These are phyloP conservation scores for Phytophthora pinifolia DNA, from an alignment of 352 stramenopile species.

Conservation along the genomic window DNA sequence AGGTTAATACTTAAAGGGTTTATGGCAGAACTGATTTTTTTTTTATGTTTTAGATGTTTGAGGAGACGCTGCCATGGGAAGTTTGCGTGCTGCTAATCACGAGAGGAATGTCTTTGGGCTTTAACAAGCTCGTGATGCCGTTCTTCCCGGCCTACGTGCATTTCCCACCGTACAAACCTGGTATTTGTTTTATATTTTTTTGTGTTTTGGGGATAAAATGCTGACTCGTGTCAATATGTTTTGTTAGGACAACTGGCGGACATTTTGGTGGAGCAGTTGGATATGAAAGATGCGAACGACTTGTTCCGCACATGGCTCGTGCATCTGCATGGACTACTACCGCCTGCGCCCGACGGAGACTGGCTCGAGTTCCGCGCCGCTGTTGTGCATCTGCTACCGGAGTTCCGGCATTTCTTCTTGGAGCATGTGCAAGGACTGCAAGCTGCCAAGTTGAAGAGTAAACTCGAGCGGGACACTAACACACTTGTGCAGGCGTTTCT, in stretches of 20 bases:
- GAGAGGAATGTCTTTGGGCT: slow-evolving; percentile 61
- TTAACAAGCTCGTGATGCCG: slow-evolving; percentile 55
- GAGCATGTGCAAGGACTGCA: slow-evolving; percentile 12
- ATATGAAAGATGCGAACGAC: slow-evolving; percentile 35
- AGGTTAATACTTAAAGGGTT: not conserved
- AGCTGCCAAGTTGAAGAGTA: slow-evolving; percentile 27
- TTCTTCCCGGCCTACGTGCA: slow-evolving; percentile 57
- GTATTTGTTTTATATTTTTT: slow-evolving; percentile 17
- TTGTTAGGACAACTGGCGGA: slow-evolving; percentile 53
- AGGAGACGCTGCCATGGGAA: slow-evolving; percentile 46
- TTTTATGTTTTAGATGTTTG: slow-evolving; percentile 48
- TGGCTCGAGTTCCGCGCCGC: slow-evolving; percentile 65
- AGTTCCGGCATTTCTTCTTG: slow-evolving; percentile 38
- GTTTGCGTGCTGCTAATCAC: slow-evolving; percentile 66
- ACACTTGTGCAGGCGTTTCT: slow-evolving; percentile 41
- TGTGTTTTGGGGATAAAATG: not conserved
- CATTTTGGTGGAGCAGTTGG: slow-evolving; percentile 61
- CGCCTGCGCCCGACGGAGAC: slow-evolving; percentile 48
- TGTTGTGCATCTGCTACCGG: slow-evolving; percentile 54
- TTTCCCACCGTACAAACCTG: slow-evolving; percentile 59
- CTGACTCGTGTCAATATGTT: slow-evolving; percentile 1
- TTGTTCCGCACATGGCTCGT: slow-evolving; percentile 60
- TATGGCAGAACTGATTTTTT: not conserved
- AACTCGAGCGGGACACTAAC: slow-evolving; percentile 41
- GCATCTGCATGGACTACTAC: slow-evolving; percentile 46